Evolutionary conservation across 2,329 filamentous ascomycete genomes (phyloP), one percentile per base, ranked within the genome.

Genomic region (Amauroascus verrucosus): DNA sequence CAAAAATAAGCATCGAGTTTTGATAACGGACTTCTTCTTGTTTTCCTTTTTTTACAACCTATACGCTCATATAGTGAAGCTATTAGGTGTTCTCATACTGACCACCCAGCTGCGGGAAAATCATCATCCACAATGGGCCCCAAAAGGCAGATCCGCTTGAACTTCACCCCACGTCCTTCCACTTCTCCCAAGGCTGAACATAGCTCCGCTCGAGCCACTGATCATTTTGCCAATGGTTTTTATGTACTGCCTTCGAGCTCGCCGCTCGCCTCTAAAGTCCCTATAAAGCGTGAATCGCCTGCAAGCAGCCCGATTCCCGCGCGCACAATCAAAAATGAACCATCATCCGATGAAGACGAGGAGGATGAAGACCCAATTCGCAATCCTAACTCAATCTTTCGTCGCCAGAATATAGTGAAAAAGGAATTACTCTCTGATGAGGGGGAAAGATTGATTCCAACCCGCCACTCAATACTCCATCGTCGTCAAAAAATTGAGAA

Each of bases 141-240:
- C 16, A 56, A 59, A 48, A 48, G 56, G 59, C 72, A 75, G 60
- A 70, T 71, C 48, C 70, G 68, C 46, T 65, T 75, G 37, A 59
- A 68, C n/a, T 74, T 74, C 58, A 64, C 68, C 9, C 61, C 72
- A 20, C 52, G 67, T 13, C 32, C 44, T 9, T 55, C 63, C 30
- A 62, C 64, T 1, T 62, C 67, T 6, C 58, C 61, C 6, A 61
- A 57, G 16, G n/a, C 35, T 6, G 35, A 32, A 3, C 51, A 53
- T 26, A 53, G 51, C 24, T 56, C 22, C 46, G 38, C 33, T 40
- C 51, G 18, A 48, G 57, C 8, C 35, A 59, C n/a, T 44, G 54
- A 45, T n/a, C 55, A 28, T 43, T 48, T 22, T 20, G 55, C 41
- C 6, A 49, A 51, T 44, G 53, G 47, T 35, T 50, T 37, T 28